phyloP scores from a whole-genome alignment of 148 eudicot genomes.

The Persicaria tinctoria region DNA sequence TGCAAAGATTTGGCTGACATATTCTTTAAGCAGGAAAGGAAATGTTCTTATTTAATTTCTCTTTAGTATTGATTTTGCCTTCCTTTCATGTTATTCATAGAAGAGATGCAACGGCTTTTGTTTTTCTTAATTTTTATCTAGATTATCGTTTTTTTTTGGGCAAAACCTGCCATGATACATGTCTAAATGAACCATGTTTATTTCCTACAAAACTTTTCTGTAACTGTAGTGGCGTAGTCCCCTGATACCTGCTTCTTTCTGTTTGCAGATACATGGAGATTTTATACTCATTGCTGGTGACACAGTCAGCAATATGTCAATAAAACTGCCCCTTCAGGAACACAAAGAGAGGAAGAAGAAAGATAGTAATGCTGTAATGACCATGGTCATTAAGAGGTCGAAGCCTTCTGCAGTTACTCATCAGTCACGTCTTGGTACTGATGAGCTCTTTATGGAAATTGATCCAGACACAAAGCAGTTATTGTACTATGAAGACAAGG shows the following conservation, averaged over 20 bases:
- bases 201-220: background rate
- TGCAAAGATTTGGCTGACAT: background rate
- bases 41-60: background rate
- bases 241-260: conserved; percentile 11
- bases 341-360: conserved; percentile 87
- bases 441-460: conserved; percentile 85
- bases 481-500: conserved; percentile 74
- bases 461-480: conserved; percentile 83
- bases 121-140: background rate
- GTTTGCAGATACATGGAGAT: conserved; percentile 77
- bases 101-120: background rate
- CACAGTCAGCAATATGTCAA: conserved; percentile 89
- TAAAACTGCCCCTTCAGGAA: conserved; percentile 67
- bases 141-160: background rate
- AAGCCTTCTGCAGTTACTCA: conserved; percentile 65
- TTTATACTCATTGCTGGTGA: conserved; percentile 86
- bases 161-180: background rate
- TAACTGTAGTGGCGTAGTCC: background rate
- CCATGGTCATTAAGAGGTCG: conserved; percentile 78
- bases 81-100: background rate
- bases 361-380: conserved; percentile 91
- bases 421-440: conserved; percentile 92
- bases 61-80: background rate
- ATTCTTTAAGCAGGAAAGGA: background rate
- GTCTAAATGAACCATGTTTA: background rate